Evolutionary conservation across 345 rosid genomes (phyloP), one percentile per base, ranked within the genome.

Genomic region (Bruguiera sexangula): DNA sequence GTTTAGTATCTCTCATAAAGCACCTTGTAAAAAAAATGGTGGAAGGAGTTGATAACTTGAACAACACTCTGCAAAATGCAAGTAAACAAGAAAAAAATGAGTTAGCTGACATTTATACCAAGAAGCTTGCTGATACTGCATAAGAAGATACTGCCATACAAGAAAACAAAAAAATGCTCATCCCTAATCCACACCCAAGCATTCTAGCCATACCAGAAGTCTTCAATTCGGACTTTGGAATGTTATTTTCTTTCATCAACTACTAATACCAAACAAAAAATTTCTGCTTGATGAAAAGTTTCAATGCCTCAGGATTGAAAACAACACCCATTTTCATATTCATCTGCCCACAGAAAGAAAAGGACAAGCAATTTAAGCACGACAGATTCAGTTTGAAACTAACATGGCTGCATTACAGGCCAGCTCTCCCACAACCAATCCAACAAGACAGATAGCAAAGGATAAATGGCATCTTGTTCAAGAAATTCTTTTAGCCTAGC

Each of bases 391-490:
- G 10, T 24, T 15, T 11, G 18, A 39, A 34, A 93, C 95, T 30
- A 93, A 70, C 90, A 86, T 86, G 64, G 90, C 93, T 18, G 90
- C 87, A 63, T 85, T 89, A 15, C 95, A 87, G 66, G 98, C 96
- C 39, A 93, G 87, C 71, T 93, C 95, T 7, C 97, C 98, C 0
- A 90, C 96, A 93, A 80, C 97, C 96, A 93, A 72, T 91, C 96
- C 54, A 91, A 69, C 67, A 93, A 74, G 9, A 89, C 86, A 37
- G 96, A 97, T 27, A 93, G 76, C 98, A 94, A 93, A 0, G 97
- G 97, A 78, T 88, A 91, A 48, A 71, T 63, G 13, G 89, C 87
- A 74, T 93, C 98, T 51, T 94, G 80, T 53, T 86, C 91, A 43
- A 93, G 71, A 80, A 78, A 93, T 46, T 62, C 76, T 67, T 84